Evolutionary conservation across 441 rosid species (phyloP).

Genomic region (Gossypium davidsonii): DNA sequence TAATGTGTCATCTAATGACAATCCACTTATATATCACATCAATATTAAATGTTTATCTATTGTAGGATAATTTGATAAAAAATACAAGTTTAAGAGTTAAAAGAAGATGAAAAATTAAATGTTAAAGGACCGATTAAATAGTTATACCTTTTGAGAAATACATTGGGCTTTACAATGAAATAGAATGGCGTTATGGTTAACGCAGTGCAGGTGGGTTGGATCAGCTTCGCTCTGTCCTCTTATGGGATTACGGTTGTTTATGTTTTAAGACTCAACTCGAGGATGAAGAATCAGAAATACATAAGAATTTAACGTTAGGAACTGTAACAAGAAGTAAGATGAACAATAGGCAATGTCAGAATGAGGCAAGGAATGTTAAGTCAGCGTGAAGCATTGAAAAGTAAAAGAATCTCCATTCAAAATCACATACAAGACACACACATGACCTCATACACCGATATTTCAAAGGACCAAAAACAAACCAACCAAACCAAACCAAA

Average conservation of each 20-base stretch:
- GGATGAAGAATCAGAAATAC: no score
- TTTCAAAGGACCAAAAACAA: slow-evolving; percentile 7
- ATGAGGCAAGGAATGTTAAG: slow-evolving; percentile 7
- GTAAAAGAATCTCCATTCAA: slow-evolving; percentile 16
- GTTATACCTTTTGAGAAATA: no score
- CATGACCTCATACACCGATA: slow-evolving; percentile 20
- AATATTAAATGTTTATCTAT: no score
- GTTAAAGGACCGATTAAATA: no score
- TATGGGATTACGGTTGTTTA: not conserved
- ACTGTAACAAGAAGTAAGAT: not conserved
- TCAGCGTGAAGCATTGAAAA: slow-evolving; percentile 7
- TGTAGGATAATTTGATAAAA: no score
- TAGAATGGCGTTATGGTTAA: not conserved
- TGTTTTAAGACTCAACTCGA: not conserved
- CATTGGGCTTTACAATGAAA: not conserved
- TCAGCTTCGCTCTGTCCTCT: not conserved
- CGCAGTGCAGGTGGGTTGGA: not conserved
- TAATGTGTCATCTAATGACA: no score
- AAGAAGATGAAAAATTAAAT: no score
- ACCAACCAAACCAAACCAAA: not conserved
- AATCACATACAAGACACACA: slow-evolving; percentile 18
- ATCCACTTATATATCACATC: no score
- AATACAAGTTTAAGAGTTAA: no score
- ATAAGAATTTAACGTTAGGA: not conserved
- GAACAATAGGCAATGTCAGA: slow-evolving; percentile 14